A percentile compares a stretch with the other conserved stretches of the same genome.
phyloP scores from a whole-genome alignment of 2,329 filamentous ascomycete genomes.

The Diplocarpon mali region DNA sequence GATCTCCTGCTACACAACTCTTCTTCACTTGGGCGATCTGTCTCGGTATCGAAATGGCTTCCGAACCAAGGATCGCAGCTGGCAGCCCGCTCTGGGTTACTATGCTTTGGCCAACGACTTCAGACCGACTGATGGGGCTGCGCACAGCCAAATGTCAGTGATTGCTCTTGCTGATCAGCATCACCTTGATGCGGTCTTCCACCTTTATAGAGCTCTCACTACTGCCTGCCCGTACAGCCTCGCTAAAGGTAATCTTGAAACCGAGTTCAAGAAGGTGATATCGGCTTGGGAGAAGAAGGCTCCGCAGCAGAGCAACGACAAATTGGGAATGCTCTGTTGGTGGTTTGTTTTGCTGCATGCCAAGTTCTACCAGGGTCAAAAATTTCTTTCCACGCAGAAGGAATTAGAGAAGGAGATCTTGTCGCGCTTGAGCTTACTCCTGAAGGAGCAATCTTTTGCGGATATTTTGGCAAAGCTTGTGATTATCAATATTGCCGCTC shows the following conservation, averaged over 20 bases:
- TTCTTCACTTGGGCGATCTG: slow-evolving; percentile 83
- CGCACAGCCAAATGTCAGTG: slow-evolving; percentile 85
- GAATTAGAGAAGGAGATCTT: slow-evolving; percentile 82
- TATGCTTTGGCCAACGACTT: slow-evolving; percentile 75
- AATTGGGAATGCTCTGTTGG: slow-evolving; percentile 49
- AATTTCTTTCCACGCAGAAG: slow-evolving; percentile 56
- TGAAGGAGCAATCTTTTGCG: slow-evolving; percentile 57
- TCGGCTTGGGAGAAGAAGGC: slow-evolving; percentile 39
- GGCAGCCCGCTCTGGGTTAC: slow-evolving; percentile 70
- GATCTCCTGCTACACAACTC: slow-evolving; percentile 66
- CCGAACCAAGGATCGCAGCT: slow-evolving; percentile 58
- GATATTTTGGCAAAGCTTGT: slow-evolving; percentile 66
- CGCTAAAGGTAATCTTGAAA: slow-evolving; percentile 64
- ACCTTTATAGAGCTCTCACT: slow-evolving; percentile 75
- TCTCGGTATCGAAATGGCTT: slow-evolving; percentile 74
- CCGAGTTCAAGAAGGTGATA: slow-evolving; percentile 62
- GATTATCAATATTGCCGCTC: slow-evolving; percentile 76
- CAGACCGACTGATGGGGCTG: slow-evolving; percentile 65
- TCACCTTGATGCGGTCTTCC: slow-evolving; percentile 76
- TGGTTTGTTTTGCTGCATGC: slow-evolving; percentile 86
- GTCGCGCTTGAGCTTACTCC: slow-evolving; percentile 60
- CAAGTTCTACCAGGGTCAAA: slow-evolving; percentile 66
- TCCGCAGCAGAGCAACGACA: slow-evolving; percentile 16
- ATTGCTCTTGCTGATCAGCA: slow-evolving; percentile 68
- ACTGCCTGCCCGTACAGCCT: slow-evolving; percentile 64